Evolutionary conservation across 78 protist species (phyloP), one percentile per base, ranked within the genome.

Genomic region (Dictyostelium purpureum): DNA sequence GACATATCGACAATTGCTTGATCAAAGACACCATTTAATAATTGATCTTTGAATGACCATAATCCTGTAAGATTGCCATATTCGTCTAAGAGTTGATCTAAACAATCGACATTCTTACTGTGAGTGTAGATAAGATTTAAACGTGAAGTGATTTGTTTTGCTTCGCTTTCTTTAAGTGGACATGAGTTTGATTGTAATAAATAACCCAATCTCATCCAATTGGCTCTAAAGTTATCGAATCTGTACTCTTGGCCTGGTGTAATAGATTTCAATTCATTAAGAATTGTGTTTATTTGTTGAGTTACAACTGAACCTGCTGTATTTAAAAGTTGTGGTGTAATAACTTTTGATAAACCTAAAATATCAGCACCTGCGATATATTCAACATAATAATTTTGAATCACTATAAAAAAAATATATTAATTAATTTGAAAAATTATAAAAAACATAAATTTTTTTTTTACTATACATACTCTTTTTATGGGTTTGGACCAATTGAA

Each of bases 301-400:
- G 74, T 18, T 2, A 73, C 69, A 14, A 35, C 12, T 24, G 92
- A 1, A 1, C 92, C 82, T 37, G 82, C 83, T 31, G 10, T 61
- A n/a, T 85, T 81, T 61, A 61, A n/a, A 31, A 85, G 10, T 33
- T 85, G 80, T 56, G 76, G 75, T 33, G 65, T 73, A 52, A 73
- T 26, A 2, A 85, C 75, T 38, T 85, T 85, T 18, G n/a, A 33
- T 35, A 85, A 74, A n/a, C 92, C 92, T 45, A 85, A 73, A 57
- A 57, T 42, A 73, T 85, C 92, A 42, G 92, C 92, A 24, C 94
- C 94, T 37, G 75, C 43, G 31, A 90, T 73, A 56, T 90, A 90
- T 79, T 90, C 94, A 35, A 90, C 28, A 79, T 90, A 90, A 70
- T 90, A 90, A 66, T 69, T 90, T 66, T 90, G 94, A 66, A 90